A percentile compares a stretch with the other conserved stretches of the same genome.
Conservation (phyloP, 345 rosid species). For the Erysimum cheiranthoides region DNA sequence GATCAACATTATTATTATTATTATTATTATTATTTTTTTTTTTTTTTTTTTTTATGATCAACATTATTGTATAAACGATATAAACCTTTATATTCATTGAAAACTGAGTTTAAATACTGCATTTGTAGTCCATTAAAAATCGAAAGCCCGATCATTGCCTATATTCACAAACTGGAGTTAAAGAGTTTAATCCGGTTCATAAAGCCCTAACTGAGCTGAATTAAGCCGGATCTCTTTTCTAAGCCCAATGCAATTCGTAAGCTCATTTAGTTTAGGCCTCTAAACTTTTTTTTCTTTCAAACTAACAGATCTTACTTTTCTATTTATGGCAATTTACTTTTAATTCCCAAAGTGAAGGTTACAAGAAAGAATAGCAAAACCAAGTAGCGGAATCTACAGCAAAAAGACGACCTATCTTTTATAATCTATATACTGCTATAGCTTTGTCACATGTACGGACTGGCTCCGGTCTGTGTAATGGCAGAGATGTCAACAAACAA, state of each 20-base stretch:
- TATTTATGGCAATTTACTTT: background rate
- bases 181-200: background rate
- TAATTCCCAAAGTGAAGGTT: background rate
- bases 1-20: too few relatives aligned
- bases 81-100: too few relatives aligned
- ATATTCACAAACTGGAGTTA: background rate
- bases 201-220: background rate
- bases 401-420: too few relatives aligned
- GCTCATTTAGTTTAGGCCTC: background rate
- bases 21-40: too few relatives aligned
- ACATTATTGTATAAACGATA: too few relatives aligned
- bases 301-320: background rate
- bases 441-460: too few relatives aligned
- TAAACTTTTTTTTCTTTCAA: background rate
- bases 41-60: too few relatives aligned
- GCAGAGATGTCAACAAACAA: too few relatives aligned
- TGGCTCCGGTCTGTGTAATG: too few relatives aligned
- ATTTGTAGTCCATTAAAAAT: background rate
- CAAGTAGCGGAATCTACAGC: too few relatives aligned
- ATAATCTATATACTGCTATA: too few relatives aligned
- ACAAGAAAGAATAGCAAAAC: background rate
- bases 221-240: background rate
- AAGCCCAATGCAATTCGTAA: background rate
- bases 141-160: background rate
- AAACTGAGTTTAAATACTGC: too few relatives aligned